Percentiles rank a stretch among this genome's conserved stretches.
phyloP scores from a whole-genome alignment of 1,139 yeast genomes.

The Citeromyces hawaiiensis region DNA sequence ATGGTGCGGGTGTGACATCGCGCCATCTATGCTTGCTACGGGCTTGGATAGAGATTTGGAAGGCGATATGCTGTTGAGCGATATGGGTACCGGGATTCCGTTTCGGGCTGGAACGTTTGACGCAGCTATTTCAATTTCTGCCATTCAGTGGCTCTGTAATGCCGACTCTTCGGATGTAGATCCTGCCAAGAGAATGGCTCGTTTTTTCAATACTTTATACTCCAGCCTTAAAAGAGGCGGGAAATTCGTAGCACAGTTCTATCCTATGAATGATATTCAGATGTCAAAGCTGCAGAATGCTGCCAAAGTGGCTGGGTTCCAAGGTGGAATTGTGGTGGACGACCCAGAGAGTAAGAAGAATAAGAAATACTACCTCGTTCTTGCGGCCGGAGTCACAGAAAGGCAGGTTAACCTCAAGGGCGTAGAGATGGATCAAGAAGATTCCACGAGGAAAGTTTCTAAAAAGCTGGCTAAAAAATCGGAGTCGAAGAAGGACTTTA shows the following conservation, averaged over 20 bases:
- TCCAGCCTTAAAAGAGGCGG: slow-evolving; percentile 88
- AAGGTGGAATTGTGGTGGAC: slow-evolving; percentile 90
- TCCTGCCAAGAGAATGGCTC: slow-evolving; percentile 72
- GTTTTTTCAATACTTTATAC: slow-evolving; percentile 80
- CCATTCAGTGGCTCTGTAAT: slow-evolving; percentile 95
- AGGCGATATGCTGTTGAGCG: slow-evolving; percentile 84
- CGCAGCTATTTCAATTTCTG: slow-evolving; percentile 92
- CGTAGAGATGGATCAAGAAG: slow-evolving; percentile 59
- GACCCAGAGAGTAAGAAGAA: slow-evolving; percentile 89
- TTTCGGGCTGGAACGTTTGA: slow-evolving; percentile 95
- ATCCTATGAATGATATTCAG: slow-evolving; percentile 84
- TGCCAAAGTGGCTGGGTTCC: slow-evolving; percentile 91
- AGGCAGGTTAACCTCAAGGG: slow-evolving; percentile 63
- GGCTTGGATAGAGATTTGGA: slow-evolving; percentile 86
- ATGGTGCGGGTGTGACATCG: slow-evolving; percentile 96
- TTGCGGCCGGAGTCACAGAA: slow-evolving; percentile 76
- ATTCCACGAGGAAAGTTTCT: slow-evolving; percentile 27
- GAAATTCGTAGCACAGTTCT: slow-evolving; percentile 92
- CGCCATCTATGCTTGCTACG: slow-evolving; percentile 92
- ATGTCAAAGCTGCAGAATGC: slow-evolving; percentile 65
- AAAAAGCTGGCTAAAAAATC: slow-evolving; percentile 39
- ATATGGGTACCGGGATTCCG: slow-evolving; percentile 90
- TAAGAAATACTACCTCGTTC: slow-evolving; percentile 78
- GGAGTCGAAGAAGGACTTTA: slow-evolving; percentile 72
- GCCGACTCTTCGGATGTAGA: slow-evolving; percentile 79